Evolutionary conservation across 1,139 yeast species (phyloP).

Genomic region (Lodderomyces margitis): DNA sequence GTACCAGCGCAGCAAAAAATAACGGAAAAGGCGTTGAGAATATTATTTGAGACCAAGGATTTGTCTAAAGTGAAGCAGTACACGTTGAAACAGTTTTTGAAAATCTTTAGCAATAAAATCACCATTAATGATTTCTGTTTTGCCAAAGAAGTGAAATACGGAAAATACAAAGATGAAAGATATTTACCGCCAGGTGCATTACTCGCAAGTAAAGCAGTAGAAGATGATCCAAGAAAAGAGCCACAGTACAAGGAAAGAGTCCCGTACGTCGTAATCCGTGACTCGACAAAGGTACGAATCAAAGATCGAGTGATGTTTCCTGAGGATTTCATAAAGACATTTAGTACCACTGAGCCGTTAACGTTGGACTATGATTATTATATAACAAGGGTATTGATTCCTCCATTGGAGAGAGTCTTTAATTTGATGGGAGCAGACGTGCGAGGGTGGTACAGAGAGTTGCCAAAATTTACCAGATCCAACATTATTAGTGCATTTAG

Average conservation of each 20-base stretch:
- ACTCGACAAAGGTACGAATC: constrained; percentile 60
- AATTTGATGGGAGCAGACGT: constrained; percentile 81
- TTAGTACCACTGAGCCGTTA: constrained; percentile 29
- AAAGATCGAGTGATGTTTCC: constrained; percentile 83
- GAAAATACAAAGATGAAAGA: constrained; percentile 70
- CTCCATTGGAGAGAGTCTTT: constrained; percentile 85
- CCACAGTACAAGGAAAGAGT: constrained; percentile 90
- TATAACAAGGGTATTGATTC: constrained; percentile 76
- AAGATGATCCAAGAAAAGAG: constrained; percentile 66
- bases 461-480: constrained; percentile 41
- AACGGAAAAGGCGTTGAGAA: constrained; percentile 64
- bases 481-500: constrained; percentile 8
- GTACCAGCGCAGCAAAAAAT: constrained; percentile 89
- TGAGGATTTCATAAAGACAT: constrained; percentile 55
- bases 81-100: constrained; percentile 61
- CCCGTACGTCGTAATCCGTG: constrained; percentile 78
- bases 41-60: constrained; percentile 71
- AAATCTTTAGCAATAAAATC: constrained; percentile 59
- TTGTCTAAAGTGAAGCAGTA: constrained; percentile 67
- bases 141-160: constrained; percentile 85
- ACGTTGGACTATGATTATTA: constrained; percentile 80
- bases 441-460: constrained; percentile 70
- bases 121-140: constrained; percentile 83
- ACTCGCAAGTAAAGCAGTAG: constrained; percentile 61
- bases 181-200: constrained; percentile 91